Evolutionary conservation across 257 asterid species (phyloP).

Genomic region (Thymus mandschuricus): DNA sequence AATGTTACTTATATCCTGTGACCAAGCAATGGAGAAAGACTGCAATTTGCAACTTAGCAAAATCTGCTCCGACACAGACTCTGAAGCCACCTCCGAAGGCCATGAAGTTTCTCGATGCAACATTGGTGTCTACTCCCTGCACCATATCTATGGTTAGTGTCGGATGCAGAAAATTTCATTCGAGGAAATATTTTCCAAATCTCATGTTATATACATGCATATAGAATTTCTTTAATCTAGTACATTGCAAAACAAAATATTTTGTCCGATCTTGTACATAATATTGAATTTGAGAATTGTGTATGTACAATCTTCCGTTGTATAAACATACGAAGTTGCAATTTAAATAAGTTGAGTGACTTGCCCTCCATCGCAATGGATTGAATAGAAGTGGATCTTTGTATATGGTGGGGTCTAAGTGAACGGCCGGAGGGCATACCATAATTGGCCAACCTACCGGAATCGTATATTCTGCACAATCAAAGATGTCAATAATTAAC

Average conservation of each 20-base stretch:
- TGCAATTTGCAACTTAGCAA: constrained; percentile 90
- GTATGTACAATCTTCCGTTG: too few species aligned
- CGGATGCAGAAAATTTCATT: too few species aligned
- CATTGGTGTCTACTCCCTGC: constrained; percentile 72
- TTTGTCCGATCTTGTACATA: too few species aligned
- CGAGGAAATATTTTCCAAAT: too few species aligned
- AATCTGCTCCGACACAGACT: constrained; percentile 90
- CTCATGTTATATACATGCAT: too few species aligned
- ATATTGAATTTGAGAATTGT: too few species aligned
- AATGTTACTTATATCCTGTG: constrained; percentile 77
- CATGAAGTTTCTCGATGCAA: constrained; percentile 90
- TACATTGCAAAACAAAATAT: too few species aligned
- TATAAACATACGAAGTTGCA: too few species aligned
- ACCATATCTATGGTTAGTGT: background rate
- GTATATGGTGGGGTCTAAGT: constrained; percentile 71
- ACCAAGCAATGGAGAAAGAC: constrained; percentile 77
- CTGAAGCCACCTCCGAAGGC: constrained; percentile 97
- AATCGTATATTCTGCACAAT: constrained; percentile 69
- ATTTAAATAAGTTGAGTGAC: constrained; percentile 3
- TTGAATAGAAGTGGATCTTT: constrained; percentile 76
- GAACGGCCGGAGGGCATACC: constrained; percentile 98
- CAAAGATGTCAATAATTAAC: too few species aligned
- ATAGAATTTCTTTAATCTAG: too few species aligned
- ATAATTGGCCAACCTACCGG: constrained; percentile 95
- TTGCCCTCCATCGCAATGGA: constrained; percentile 96